Percentiles rank a stretch among this genome's conserved stretches.
These are phyloP conservation scores for Arctium minus DNA, from an alignment of 129 eudicot genomes.

Conservation along the genomic window DNA sequence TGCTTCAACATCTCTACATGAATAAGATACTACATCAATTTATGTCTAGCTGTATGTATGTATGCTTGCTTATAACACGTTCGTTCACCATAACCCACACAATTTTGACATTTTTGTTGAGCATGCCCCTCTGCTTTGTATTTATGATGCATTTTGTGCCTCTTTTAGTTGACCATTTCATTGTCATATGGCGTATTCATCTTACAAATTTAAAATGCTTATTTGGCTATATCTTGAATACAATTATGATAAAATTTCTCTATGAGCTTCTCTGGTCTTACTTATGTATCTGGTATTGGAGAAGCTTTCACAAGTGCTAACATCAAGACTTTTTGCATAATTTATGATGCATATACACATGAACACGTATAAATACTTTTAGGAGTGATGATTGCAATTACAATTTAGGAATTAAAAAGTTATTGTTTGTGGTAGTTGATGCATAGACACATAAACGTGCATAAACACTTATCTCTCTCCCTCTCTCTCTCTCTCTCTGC, in stretches of 20 bases:
- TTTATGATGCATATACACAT: conserved; percentile 4
- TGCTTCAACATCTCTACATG: background rate
- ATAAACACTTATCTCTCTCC: background rate
- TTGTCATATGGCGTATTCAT: background rate
- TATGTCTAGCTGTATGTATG: background rate
- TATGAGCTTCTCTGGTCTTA: background rate
- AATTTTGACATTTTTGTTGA: background rate
- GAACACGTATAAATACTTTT: background rate
- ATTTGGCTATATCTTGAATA: background rate
- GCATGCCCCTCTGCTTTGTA: background rate
- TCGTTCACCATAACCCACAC: background rate
- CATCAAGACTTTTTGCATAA: background rate
- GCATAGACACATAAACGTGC: background rate
- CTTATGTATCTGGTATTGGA: background rate
- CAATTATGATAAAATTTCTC: background rate
- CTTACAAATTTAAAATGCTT: background rate
- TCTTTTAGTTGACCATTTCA: background rate
- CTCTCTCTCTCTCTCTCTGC: background rate
- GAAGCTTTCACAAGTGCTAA: background rate
- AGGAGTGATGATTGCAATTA: background rate
- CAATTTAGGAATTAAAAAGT: background rate
- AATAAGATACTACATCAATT: background rate
- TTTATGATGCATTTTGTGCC: background rate
- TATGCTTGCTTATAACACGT: background rate
- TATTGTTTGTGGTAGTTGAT: background rate